Evolutionary conservation across 1,139 yeast species (phyloP).

Genomic region (Magnusiomyces clavatus): DNA sequence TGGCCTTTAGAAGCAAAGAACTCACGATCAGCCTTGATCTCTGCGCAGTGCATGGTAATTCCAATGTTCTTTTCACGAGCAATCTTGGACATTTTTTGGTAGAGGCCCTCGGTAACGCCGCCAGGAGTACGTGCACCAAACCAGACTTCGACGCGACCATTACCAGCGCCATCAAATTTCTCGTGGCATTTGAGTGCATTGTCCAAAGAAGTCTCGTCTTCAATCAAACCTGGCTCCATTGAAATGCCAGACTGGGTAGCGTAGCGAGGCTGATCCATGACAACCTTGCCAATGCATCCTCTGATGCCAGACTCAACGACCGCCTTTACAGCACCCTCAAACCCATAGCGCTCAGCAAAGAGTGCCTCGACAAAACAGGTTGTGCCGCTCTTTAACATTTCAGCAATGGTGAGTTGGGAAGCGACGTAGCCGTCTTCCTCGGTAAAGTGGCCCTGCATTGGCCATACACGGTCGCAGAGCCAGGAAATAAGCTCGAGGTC

Average conservation of each 20-base stretch:
- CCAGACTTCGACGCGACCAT: slow-evolving; percentile 26
- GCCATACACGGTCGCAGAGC: slow-evolving; percentile 27
- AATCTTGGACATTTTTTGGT: slow-evolving; percentile 13
- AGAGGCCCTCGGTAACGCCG: slow-evolving; percentile 15
- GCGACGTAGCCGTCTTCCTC: slow-evolving; percentile 27
- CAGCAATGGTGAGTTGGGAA: slow-evolving; percentile 24
- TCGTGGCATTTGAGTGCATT: slow-evolving; percentile 21
- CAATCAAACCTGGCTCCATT: slow-evolving; percentile 19
- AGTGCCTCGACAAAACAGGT: slow-evolving; percentile 22
- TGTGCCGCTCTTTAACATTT: slow-evolving; percentile 27
- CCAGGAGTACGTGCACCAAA: slow-evolving; percentile 23
- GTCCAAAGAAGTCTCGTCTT: slow-evolving; percentile 23
- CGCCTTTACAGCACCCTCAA: slow-evolving; percentile 24
- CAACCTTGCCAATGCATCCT: slow-evolving; percentile 21
- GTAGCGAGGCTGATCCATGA: slow-evolving; percentile 20
- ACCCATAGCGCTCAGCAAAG: slow-evolving; percentile 26
- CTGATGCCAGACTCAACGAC: slow-evolving; percentile 23
- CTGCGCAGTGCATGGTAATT: slow-evolving; percentile 26
- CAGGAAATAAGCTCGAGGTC: slow-evolving; percentile 25
- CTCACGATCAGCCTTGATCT: slow-evolving; percentile 23
- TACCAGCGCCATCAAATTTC: slow-evolving; percentile 21
- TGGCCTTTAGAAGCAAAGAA: slow-evolving; percentile 23
- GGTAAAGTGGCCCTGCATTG: slow-evolving; percentile 25
- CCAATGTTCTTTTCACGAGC: slow-evolving; percentile 23
- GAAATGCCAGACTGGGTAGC: slow-evolving; percentile 19